These are phyloP conservation scores for Blastocladiella britannica DNA, from an alignment of 192 early-diverging fungal genomes.

Conservation along the genomic window DNA sequence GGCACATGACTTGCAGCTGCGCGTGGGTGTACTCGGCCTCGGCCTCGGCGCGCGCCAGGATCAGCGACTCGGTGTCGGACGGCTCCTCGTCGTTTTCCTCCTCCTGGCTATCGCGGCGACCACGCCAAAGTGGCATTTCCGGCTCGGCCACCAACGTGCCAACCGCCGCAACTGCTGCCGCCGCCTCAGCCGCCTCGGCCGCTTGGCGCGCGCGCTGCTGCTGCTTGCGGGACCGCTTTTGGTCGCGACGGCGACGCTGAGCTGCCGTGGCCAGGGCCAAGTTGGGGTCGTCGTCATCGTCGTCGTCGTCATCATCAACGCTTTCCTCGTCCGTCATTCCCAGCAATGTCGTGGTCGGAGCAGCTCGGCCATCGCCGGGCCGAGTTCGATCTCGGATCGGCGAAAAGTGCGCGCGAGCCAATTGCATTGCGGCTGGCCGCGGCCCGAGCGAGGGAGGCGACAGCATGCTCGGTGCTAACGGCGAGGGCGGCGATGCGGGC, in stretches of 20 bases:
- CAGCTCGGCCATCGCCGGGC: not conserved
- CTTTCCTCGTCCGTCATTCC: not conserved
- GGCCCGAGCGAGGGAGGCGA: not conserved
- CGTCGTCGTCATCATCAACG: not conserved
- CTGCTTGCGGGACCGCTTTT: not conserved
- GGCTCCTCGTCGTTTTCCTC: not conserved
- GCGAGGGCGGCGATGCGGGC: not conserved
- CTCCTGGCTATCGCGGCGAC: too few relatives aligned
- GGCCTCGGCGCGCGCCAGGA: not conserved
- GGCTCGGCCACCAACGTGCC: too few relatives aligned
- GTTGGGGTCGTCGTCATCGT: not conserved
- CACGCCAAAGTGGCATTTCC: too few relatives aligned
- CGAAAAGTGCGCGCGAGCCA: not conserved
- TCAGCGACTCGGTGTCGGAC: not conserved
- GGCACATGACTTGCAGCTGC: not conserved
- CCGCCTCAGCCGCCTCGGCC: not conserved
- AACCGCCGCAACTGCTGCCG: too few relatives aligned
- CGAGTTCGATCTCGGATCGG: not conserved
- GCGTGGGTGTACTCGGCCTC: not conserved
- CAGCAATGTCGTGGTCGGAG: not conserved
- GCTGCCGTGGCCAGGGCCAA: not conserved
- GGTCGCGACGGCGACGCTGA: not conserved
- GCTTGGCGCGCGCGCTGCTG: not conserved
- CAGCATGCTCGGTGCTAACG: not conserved
- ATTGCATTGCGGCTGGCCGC: too few relatives aligned